Conservation (phyloP, 352 stramenopile genomes). For the Phytophthora brassicae region DNA sequence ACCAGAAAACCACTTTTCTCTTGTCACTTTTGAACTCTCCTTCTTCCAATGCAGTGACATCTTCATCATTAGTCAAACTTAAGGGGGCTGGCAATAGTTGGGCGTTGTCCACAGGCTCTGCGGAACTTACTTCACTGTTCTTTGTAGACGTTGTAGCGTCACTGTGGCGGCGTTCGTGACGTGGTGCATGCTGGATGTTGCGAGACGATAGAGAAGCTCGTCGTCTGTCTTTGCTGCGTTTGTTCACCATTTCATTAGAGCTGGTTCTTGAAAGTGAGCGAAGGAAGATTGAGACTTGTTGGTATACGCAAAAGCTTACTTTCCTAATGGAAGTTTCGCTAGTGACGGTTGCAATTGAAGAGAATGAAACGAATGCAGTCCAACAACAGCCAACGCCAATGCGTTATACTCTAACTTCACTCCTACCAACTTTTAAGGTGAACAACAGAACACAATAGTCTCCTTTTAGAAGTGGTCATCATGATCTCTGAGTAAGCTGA, state of each 20-base stretch:
- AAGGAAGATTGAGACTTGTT: too few species aligned
- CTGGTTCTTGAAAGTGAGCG: background rate
- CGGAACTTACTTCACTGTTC: constrained; percentile 28
- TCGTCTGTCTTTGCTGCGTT: constrained; percentile 26
- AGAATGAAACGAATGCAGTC: constrained; percentile 17
- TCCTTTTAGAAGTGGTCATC: too few species aligned
- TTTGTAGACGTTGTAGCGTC: constrained; percentile 19
- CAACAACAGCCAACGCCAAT: too few species aligned
- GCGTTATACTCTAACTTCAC: too few species aligned
- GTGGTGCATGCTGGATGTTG: constrained; percentile 7
- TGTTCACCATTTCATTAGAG: constrained; percentile 29
- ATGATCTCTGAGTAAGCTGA: too few species aligned
- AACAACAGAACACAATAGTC: too few species aligned
- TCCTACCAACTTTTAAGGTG: too few species aligned
- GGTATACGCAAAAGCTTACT: too few species aligned
- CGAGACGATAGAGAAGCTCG: constrained; percentile 10
- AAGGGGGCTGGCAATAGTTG: constrained; percentile 5
- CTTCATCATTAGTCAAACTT: constrained; percentile 8
- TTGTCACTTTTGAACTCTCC: constrained; percentile 10
- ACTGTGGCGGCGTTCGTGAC: constrained; percentile 18
- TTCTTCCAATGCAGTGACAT: constrained; percentile 28
- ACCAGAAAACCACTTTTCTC: constrained; percentile 25
- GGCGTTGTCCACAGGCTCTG: constrained; percentile 19
- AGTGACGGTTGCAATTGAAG: background rate
- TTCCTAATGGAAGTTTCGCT: constrained; percentile 16